Percentiles rank a stretch among this genome's conserved stretches.
Conservation (phyloP, 768 basidiomycete genomes). For the Rhizopogon sp. region DNA sequence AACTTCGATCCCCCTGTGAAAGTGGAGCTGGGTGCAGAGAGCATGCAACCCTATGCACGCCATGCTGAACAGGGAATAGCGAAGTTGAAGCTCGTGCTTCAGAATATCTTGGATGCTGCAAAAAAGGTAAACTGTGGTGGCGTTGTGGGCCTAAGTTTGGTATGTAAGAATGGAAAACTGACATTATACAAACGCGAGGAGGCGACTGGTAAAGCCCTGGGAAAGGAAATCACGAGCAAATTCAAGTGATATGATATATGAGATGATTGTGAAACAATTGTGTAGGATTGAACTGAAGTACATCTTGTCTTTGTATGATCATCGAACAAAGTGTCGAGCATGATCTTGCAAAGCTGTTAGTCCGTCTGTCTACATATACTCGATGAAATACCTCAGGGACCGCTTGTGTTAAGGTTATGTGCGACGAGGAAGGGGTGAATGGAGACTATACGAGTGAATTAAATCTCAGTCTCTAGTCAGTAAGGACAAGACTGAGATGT, state of each 20-base stretch:
- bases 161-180: conserved; percentile 40
- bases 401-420: too few relatives aligned
- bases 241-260: conserved; percentile 5
- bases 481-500: too few relatives aligned
- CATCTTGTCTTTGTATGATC: not conserved
- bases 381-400: too few relatives aligned
- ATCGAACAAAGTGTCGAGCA: not conserved
- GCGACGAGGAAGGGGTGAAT: too few relatives aligned
- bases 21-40: conserved; percentile 28
- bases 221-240: conserved; percentile 15
- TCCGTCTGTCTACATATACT: too few relatives aligned
- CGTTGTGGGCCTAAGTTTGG: conserved; percentile 48
- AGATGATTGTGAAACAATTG: not conserved
- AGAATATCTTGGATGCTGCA: conserved; percentile 41
- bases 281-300: not conserved
- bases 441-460: too few relatives aligned
- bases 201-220: conserved; percentile 14
- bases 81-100: conserved; percentile 21
- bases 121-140: conserved; percentile 47
- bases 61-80: conserved; percentile 12
- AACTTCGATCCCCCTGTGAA: conserved; percentile 47
- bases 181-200: conserved; percentile 43
- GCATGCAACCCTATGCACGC: conserved; percentile 18
- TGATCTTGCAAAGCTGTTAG: too few relatives aligned
- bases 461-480: too few relatives aligned